These are phyloP conservation scores for Colletotrichum acutatum DNA, from an alignment of 2,329 filamentous ascomycete genomes.

Conservation along the genomic window DNA sequence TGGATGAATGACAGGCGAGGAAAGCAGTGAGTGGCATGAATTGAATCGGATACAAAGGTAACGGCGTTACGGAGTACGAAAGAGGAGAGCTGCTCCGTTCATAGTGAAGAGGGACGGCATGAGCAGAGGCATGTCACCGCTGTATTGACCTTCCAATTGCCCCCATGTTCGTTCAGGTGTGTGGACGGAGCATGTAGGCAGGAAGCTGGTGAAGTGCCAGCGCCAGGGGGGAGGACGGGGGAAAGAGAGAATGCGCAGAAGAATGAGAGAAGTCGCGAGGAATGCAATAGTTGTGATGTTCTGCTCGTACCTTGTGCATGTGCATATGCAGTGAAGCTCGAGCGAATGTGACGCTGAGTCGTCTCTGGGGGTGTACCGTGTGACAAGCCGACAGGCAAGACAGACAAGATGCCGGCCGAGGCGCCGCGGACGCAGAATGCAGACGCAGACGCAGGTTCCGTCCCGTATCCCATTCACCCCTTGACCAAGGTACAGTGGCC, in stretches of 20 bases:
- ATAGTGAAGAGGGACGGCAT: background rate
- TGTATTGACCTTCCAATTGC: background rate
- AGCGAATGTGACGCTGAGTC: constrained; percentile 11
- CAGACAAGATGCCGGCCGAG: constrained; percentile 20
- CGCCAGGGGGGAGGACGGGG: constrained; percentile 1
- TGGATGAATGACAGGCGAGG: constrained; percentile 9
- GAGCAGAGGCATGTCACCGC: background rate
- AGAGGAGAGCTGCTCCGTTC: background rate
- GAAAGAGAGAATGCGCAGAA: constrained; percentile 30
- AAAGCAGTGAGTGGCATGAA: background rate
- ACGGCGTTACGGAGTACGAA: background rate
- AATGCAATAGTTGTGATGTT: constrained; percentile 21
- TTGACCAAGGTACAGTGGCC: background rate
- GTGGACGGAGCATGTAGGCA: background rate
- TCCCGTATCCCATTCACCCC: constrained; percentile 9
- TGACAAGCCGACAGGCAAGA: constrained; percentile 9
- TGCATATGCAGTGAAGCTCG: constrained; percentile 27
- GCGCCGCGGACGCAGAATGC: constrained; percentile 11
- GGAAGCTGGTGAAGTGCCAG: background rate
- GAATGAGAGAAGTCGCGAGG: constrained; percentile 27
- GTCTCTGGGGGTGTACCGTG: background rate
- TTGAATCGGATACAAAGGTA: background rate
- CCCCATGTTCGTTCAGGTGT: background rate
- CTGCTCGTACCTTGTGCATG: constrained; percentile 22
- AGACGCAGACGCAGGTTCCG: constrained; percentile 17